Evolutionary conservation across 371 early-diverging fungal genomes (phyloP), one percentile per base, ranked within the genome.

Genomic region (Cokeromyces recurvatus): DNA sequence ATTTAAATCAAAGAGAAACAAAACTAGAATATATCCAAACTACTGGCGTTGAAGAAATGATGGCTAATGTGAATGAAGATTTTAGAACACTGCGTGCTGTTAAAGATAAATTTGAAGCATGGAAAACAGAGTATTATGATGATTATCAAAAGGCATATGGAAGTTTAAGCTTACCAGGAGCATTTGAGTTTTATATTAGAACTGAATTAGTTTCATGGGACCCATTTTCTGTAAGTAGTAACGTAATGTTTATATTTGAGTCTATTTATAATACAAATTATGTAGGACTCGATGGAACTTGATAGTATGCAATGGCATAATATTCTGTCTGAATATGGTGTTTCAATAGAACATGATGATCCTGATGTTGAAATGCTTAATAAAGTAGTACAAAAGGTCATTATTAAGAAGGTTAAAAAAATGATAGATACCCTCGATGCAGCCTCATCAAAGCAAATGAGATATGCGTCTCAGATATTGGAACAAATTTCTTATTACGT

Each of bases 131-230:
- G 3, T 83, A 74, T 37, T 67, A 67, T 21, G 79, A 76, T 24
- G 88, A 87, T 34, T 87, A 87, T 55, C 62, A 65, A 32, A 79
- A 85, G 38, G 85, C 85, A 0, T 87, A 78, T 57, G 88, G 88
- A 4, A 78, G 78, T 3, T 61, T 86, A 2, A 75, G 85, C 44
- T 48, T 87, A 43, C 82, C 86, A 0, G 79, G 78, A 9, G 84
- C 84, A 2, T 84, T 86, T 62, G 85, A 84, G 46, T 77, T 87
- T 43, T 82, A 71, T 53, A 65, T 87, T 2, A 79, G 88, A 5
- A 68, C 70, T 23, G 86, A 87, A 45, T 52, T 84, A 3, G 63
- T 83, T 8, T 51, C 71, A 2, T 84, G 83, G 84, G 71, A 82
- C 50, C 79, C 81, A 14, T 76, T 82, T 25, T 57, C 62, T 27